Percentiles rank a stretch among this genome's conserved stretches.
Evolutionary conservation across 1,284 basidiomycete species (phyloP).

Genomic region (Ceratobasidium sp.): DNA sequence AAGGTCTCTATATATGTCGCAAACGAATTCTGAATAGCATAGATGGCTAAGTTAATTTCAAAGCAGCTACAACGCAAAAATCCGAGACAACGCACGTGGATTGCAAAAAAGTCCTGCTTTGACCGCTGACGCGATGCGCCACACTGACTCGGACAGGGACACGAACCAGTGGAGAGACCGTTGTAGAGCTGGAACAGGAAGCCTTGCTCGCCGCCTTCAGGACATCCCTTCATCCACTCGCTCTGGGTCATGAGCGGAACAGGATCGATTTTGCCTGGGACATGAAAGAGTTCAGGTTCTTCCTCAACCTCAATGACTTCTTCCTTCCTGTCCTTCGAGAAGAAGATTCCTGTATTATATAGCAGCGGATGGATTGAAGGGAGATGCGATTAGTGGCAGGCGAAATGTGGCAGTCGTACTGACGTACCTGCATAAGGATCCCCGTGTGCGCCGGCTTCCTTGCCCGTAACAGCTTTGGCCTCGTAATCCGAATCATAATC

Average conservation of each 20-base stretch:
- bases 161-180: conserved; percentile 69
- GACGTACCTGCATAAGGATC: conserved; percentile 84
- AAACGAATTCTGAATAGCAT: conserved; percentile 66
- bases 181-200: conserved; percentile 87
- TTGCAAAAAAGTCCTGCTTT: conserved; percentile 81
- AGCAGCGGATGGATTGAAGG: neutral
- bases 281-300: conserved; percentile 66
- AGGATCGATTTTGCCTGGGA: conserved; percentile 60
- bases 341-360: conserved; percentile 76
- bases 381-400: neutral
- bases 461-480: conserved; percentile 52
- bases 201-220: conserved; percentile 89
- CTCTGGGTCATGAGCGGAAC: conserved; percentile 82
- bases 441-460: conserved; percentile 58
- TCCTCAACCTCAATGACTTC: conserved; percentile 86
- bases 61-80: neutral
- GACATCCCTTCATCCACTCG: conserved; percentile 97
- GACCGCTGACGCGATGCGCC: conserved; percentile 66
- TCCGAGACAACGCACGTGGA: conserved; percentile 69
- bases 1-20: conserved; percentile 73
- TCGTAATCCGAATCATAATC: conserved; percentile 84
- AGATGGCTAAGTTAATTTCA: conserved; percentile 25
- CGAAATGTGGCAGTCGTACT: conserved; percentile 13
- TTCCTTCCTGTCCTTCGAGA: conserved; percentile 88
- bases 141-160: conserved; percentile 78